Evolutionary conservation across 2,329 filamentous ascomycete genomes (phyloP).

Genomic region (Trichoderma harzianum): DNA sequence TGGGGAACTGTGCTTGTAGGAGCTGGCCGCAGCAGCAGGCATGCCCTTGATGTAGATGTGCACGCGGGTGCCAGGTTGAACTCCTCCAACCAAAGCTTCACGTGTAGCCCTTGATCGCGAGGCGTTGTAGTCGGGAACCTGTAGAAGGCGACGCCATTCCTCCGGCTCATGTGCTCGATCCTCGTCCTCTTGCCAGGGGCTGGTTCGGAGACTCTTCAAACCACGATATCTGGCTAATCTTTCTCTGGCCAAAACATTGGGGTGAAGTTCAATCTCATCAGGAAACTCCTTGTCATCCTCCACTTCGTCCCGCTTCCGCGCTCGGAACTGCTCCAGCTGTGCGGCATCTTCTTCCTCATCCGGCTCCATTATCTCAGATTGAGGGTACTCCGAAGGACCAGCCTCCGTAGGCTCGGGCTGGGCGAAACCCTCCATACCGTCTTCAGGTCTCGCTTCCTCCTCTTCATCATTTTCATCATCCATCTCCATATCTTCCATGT

Average conservation of each 20-base stretch:
- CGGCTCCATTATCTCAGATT: constrained; percentile 87
- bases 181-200: constrained; percentile 83
- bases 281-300: constrained; percentile 94
- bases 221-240: constrained; percentile 83
- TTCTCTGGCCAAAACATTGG: constrained; percentile 81
- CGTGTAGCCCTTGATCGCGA: constrained; percentile 72
- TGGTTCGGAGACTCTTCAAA: constrained; percentile 84
- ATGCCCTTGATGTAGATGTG: constrained; percentile 66
- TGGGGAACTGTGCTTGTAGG: constrained; percentile 52
- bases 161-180: constrained; percentile 84
- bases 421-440: constrained; percentile 71
- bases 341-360: constrained; percentile 77
- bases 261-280: constrained; percentile 92
- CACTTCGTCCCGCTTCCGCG: constrained; percentile 72
- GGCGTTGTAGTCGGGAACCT: constrained; percentile 84
- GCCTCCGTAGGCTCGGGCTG: constrained; percentile 69
- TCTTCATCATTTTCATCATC: constrained; percentile 51
- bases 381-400: constrained; percentile 83
- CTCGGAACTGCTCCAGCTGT: constrained; percentile 77
- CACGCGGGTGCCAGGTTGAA: constrained; percentile 79
- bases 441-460: constrained; percentile 64
- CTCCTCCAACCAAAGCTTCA: constrained; percentile 85
- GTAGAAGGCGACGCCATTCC: constrained; percentile 82
- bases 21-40: constrained; percentile 39
- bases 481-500: constrained; percentile 66